Conservation (phyloP, 2,329 filamentous ascomycete genomes). For the Atkinsonella hypoxylon region DNA sequence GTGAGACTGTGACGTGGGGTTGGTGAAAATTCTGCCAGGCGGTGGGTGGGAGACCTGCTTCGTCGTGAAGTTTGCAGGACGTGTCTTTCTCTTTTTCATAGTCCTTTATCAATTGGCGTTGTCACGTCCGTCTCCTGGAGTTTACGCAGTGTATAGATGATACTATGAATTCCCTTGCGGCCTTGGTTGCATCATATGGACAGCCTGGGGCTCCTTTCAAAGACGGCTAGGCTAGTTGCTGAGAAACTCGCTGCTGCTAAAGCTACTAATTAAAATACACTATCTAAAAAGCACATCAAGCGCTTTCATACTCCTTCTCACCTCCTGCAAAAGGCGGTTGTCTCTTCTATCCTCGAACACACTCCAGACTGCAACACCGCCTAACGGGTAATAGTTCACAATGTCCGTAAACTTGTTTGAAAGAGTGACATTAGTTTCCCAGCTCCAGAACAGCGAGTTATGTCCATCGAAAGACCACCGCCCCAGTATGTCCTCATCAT, state of each 20-base stretch:
- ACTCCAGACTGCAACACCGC: slow-evolving; percentile 42
- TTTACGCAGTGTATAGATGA: too few relatives aligned
- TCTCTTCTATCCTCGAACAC: slow-evolving; percentile 34
- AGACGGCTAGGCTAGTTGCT: too few relatives aligned
- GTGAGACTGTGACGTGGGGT: slow-evolving; percentile 5
- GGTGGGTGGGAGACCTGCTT: slow-evolving; percentile 21
- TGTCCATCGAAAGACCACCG: not conserved
- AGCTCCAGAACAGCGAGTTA: slow-evolving; percentile 37
- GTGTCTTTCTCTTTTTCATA: too few relatives aligned
- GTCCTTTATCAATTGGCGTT: too few relatives aligned
- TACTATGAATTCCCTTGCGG: too few relatives aligned
- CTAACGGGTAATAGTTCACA: slow-evolving; percentile 27
- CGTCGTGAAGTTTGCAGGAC: not conserved
- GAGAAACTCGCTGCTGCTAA: too few relatives aligned
- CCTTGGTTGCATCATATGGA: too few relatives aligned
- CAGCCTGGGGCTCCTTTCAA: too few relatives aligned
- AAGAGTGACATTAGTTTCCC: slow-evolving; percentile 40
- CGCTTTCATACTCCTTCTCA: slow-evolving; percentile 18
- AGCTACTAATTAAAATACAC: too few relatives aligned
- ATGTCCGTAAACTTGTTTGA: slow-evolving; percentile 33
- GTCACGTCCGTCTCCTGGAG: too few relatives aligned
- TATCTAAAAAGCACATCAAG: too few relatives aligned
- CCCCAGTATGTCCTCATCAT: not conserved
- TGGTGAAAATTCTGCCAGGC: slow-evolving; percentile 36
- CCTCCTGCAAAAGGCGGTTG: slow-evolving; percentile 12